phyloP scores from a whole-genome alignment of 768 basidiomycete species.

The Kwoniella dejecticola region DNA sequence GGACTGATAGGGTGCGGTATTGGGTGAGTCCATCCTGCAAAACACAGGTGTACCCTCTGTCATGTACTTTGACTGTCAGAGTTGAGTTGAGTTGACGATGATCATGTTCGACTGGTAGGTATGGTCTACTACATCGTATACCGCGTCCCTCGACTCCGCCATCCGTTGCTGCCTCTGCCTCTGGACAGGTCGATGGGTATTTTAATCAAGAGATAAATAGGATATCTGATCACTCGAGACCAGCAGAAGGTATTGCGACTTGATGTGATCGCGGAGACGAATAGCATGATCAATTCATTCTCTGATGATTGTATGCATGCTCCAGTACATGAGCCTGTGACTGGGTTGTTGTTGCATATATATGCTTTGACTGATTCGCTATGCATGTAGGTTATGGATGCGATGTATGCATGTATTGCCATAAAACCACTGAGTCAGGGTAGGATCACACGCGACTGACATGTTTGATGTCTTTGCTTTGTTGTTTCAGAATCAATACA shows the following conservation, averaged over 20 bases:
- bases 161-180: neutral
- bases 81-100: no score
- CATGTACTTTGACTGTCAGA: neutral
- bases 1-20: slow-evolving; percentile 94
- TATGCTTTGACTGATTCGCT: no score
- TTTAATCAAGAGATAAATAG: neutral
- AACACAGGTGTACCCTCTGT: no score
- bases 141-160: slow-evolving; percentile 63
- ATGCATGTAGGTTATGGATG: no score
- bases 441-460: slow-evolving; percentile 1
- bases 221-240: neutral
- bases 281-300: neutral
- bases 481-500: slow-evolving; percentile 7
- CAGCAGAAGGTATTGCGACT: neutral
- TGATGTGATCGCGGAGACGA: neutral
- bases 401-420: no score
- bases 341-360: no score
- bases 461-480: neutral
- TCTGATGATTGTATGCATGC: neutral
- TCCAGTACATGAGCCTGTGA: no score
- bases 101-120: no score
- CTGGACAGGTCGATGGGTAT: slow-evolving; percentile 6
- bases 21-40: slow-evolving; percentile 77
- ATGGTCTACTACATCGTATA: slow-evolving; percentile 89
- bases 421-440: neutral